Percentiles rank a stretch among this genome's conserved stretches.
phyloP scores from a whole-genome alignment of 2,329 filamentous ascomycete genomes.

The Fusarium denticulatum region DNA sequence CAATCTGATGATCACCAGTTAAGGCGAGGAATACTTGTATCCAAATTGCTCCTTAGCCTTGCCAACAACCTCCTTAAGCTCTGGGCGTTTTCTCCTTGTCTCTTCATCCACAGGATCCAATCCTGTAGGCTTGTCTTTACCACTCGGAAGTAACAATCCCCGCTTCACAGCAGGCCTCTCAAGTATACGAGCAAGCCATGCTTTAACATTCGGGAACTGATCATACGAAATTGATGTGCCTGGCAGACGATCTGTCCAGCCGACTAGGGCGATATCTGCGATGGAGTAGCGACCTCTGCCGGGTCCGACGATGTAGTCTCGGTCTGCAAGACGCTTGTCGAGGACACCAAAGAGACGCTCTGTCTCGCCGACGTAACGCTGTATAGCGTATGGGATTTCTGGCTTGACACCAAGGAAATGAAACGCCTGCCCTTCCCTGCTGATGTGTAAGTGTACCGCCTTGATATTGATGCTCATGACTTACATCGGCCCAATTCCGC shows the following conservation, averaged over 20 bases:
- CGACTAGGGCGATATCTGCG: slow-evolving; percentile 77
- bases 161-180: slow-evolving; percentile 76
- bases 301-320: slow-evolving; percentile 65
- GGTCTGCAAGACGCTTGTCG: slow-evolving; percentile 67
- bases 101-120: slow-evolving; percentile 36
- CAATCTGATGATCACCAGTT: background rate
- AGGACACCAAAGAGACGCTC: slow-evolving; percentile 78
- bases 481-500: slow-evolving; percentile 73
- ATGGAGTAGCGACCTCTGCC: slow-evolving; percentile 67
- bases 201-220: slow-evolving; percentile 77
- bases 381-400: slow-evolving; percentile 74
- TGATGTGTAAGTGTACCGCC: slow-evolving; percentile 23
- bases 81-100: slow-evolving; percentile 33
- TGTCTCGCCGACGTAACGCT: slow-evolving; percentile 80
- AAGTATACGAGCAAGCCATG: slow-evolving; percentile 77
- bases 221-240: slow-evolving; percentile 52
- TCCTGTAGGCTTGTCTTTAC: slow-evolving; percentile 31
- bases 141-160: slow-evolving; percentile 74
- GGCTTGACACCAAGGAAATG: slow-evolving; percentile 77
- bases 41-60: slow-evolving; percentile 58
- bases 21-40: slow-evolving; percentile 58
- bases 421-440: slow-evolving; percentile 78
- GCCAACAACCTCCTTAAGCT: slow-evolving; percentile 48
- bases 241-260: slow-evolving; percentile 69
- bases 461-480: background rate